Evolutionary conservation across 148 eudicot species (phyloP), one percentile per base, ranked within the genome.

Genomic region (Spergularia marina): DNA sequence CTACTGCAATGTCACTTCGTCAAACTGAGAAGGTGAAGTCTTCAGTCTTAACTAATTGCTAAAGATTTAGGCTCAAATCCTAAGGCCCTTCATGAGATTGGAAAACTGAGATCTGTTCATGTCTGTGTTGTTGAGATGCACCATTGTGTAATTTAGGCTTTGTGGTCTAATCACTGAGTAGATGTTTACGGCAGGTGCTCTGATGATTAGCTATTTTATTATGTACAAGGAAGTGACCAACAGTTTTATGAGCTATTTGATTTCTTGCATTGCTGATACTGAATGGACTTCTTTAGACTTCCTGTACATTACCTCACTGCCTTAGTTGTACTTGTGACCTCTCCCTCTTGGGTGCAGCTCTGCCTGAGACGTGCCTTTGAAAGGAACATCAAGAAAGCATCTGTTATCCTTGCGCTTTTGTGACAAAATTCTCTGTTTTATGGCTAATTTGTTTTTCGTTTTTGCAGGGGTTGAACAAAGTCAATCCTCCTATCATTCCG

Each of bases 21-120:
- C 80, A 80, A 77, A 60, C 79, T 65, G 77, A 79, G 47, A 89
- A 88, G 92, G 97, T 91, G 65, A 76, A 66, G 6, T 72, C 36
- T n/a, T 40, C 72, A 66, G 6, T 72, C 36, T n/a, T 40, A 13
- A 20, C 39, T 65, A 18, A 9, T 39, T 65, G 34, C 73, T 70
- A 68, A 53, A 64, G 47, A 53, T 39, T 53, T 52, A 61, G 59
- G 36, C 52, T 77, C 39, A 10, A 57, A 15, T 66, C 65, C 10
- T 56, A 34, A 12, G 0, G 30, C 41, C 53, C 39, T 53, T 52
- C 53, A 53, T 70, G 59, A 25, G 57, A 62, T n/a, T 10, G 30
- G 47, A 73, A 4, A 41, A 57, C 44, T 44, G 39, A 62, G 23
- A 15, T 74, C 12, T 74, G 2, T 53, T 44, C 44, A 5, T 2